Conservation (phyloP, 208 protist genomes). For the Crithidia fasciculata region DNA sequence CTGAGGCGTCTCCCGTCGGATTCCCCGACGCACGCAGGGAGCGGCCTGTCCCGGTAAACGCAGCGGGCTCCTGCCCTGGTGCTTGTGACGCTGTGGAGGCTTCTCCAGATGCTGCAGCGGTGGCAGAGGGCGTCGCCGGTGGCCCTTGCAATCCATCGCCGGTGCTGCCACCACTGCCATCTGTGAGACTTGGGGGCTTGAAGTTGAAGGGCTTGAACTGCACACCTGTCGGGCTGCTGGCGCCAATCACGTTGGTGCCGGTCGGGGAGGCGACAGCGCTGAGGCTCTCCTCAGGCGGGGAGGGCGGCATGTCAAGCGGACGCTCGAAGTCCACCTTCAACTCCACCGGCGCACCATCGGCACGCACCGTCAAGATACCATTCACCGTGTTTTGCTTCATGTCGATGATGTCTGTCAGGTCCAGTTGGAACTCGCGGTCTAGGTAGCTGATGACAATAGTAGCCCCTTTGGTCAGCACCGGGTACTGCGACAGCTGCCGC, state of each 20-base stretch:
- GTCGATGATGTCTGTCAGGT: conserved; percentile 86
- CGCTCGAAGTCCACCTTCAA: conserved; percentile 95
- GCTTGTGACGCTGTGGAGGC: background rate
- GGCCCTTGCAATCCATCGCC: background rate
- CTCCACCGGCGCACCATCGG: conserved; percentile 79
- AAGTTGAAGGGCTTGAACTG: conserved; percentile 71
- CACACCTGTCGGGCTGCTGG: conserved; percentile 42
- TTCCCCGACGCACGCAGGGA: conserved; percentile 13
- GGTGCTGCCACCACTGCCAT: background rate
- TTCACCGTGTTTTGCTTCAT: conserved; percentile 47
- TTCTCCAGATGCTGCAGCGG: background rate
- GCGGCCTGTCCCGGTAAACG: conserved; percentile 37
- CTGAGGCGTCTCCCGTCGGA: conserved; percentile 2
- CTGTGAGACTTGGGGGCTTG: conserved; percentile 60
- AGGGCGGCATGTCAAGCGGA: conserved; percentile 90
- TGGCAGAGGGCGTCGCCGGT: background rate
- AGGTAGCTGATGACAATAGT: conserved; percentile 94
- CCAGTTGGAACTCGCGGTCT: conserved; percentile 84
- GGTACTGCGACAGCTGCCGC: conserved; percentile 87
- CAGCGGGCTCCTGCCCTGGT: background rate
- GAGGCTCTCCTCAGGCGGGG: conserved; percentile 41
- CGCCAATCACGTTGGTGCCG: conserved; percentile 66
- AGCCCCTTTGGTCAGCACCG: conserved; percentile 87
- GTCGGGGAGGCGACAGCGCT: conserved; percentile 8
- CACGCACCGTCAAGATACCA: conserved; percentile 92